Conservation (phyloP, 1,284 basidiomycete genomes). For the Bjerkandera adusta region DNA sequence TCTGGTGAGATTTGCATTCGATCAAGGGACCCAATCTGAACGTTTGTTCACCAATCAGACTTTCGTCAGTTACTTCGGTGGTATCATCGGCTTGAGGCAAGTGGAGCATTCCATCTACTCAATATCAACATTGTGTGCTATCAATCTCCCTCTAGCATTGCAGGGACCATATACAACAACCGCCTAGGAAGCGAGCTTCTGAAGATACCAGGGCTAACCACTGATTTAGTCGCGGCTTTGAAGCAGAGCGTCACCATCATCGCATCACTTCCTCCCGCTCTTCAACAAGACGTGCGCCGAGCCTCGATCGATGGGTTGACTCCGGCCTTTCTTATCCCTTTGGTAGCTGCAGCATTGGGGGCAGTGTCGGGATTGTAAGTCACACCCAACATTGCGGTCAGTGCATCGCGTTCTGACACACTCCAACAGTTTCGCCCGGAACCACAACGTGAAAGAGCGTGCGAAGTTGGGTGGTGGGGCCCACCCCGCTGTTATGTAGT, state of each 20-base stretch:
- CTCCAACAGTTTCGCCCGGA: not conserved
- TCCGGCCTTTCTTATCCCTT: slow-evolving; percentile 7
- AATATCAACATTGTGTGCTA: too few species aligned
- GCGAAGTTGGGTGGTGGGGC: too few species aligned
- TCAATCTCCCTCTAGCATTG: too few species aligned
- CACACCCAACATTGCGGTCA: too few species aligned
- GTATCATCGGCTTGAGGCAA: slow-evolving; percentile 10
- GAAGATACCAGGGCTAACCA: slow-evolving; percentile 3
- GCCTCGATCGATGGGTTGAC: slow-evolving; percentile 6
- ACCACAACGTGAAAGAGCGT: slow-evolving; percentile 4
- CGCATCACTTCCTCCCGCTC: slow-evolving; percentile 5
- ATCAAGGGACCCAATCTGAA: not conserved
- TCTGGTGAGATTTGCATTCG: too few species aligned
- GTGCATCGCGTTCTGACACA: too few species aligned
- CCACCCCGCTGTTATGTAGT: too few species aligned
- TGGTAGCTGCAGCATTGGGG: slow-evolving; percentile 1
- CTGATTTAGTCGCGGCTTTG: slow-evolving; percentile 1
- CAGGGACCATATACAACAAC: slow-evolving; percentile 13
- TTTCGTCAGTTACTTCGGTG: slow-evolving; percentile 8
- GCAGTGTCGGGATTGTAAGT: slow-evolving; percentile 3
- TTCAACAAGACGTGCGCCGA: slow-evolving; percentile 6
- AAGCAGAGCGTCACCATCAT: slow-evolving; percentile 12
- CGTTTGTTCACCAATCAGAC: too few species aligned
- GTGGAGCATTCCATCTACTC: not conserved
- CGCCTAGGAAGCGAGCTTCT: slow-evolving; percentile 5